Percentiles rank a stretch among this genome's conserved stretches.
phyloP scores from a whole-genome alignment of 1,284 basidiomycete genomes.

The Tilletia setariae region DNA sequence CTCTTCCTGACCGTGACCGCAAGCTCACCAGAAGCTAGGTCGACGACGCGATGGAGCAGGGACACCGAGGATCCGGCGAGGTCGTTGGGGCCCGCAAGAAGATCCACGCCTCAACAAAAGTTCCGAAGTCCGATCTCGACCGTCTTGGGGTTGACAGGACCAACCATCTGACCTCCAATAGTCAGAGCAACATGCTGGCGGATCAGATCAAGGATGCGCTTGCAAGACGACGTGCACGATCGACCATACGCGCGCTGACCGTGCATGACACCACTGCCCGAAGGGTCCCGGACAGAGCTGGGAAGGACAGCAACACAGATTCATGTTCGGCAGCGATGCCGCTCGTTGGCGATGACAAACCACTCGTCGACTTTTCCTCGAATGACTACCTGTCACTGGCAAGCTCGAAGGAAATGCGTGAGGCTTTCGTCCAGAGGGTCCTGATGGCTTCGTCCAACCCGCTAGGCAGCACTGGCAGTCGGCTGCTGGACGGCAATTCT shows the following conservation, averaged over 20 bases:
- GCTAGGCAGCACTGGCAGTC: constrained; percentile 77
- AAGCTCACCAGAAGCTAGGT: no score
- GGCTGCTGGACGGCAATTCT: constrained; percentile 77
- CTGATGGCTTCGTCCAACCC: constrained; percentile 50
- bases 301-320: not conserved
- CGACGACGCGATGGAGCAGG: no score
- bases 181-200: constrained; percentile 30
- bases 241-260: constrained; percentile 40
- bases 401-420: constrained; percentile 60
- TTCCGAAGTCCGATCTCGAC: not conserved
- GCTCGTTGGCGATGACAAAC: not conserved
- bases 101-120: no score
- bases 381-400: constrained; percentile 93
- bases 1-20: no score
- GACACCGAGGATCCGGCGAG: no score
- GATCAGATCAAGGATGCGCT: constrained; percentile 40
- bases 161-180: no score
- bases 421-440: constrained; percentile 24
- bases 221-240: constrained; percentile 32
- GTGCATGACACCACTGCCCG: constrained; percentile 18
- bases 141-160: not conserved
- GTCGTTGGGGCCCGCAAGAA: no score
- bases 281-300: not conserved
- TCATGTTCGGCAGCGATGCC: constrained; percentile 9
- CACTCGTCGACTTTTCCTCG: constrained; percentile 70